phyloP scores from a whole-genome alignment of 2,329 filamentous ascomycete genomes.

The Aspergillus sp. region DNA sequence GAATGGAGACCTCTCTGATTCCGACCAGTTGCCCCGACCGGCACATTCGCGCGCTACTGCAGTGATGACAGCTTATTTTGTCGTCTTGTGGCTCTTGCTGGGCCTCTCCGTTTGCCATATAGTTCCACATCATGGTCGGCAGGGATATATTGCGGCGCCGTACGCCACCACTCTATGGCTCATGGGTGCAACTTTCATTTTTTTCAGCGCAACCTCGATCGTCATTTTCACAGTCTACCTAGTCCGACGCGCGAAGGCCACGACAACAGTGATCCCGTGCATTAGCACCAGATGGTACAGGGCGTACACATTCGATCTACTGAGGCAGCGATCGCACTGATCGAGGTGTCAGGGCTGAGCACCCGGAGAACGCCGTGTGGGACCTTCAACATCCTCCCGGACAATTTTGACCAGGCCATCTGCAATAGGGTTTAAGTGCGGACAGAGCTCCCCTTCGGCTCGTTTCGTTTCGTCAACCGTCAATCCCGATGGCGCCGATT shows the following conservation, averaged over 20 bases:
- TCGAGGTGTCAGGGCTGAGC: background rate
- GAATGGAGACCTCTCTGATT: no score
- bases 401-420: background rate
- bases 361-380: slow-evolving; percentile 2
- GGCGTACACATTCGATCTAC: slow-evolving; percentile 1
- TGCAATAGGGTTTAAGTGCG: slow-evolving; percentile 1
- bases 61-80: background rate
- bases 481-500: no score
- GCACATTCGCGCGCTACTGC: background rate
- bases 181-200: background rate
- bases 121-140: background rate
- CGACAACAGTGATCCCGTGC: slow-evolving; percentile 3
- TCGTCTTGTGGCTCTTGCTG: background rate
- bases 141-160: no score
- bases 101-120: background rate
- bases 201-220: background rate
- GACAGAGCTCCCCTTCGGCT: background rate
- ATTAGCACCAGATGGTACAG: slow-evolving; percentile 4
- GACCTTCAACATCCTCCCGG: slow-evolving; percentile 1
- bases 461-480: background rate
- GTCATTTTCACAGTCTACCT: slow-evolving; percentile 1
- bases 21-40: background rate
- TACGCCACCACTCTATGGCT: background rate
- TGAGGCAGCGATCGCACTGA: background rate
- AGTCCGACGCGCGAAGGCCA: background rate